Base-by-base conservation (phyloP, 805 yeast species). In the Yarrowia divulgata region DNA sequence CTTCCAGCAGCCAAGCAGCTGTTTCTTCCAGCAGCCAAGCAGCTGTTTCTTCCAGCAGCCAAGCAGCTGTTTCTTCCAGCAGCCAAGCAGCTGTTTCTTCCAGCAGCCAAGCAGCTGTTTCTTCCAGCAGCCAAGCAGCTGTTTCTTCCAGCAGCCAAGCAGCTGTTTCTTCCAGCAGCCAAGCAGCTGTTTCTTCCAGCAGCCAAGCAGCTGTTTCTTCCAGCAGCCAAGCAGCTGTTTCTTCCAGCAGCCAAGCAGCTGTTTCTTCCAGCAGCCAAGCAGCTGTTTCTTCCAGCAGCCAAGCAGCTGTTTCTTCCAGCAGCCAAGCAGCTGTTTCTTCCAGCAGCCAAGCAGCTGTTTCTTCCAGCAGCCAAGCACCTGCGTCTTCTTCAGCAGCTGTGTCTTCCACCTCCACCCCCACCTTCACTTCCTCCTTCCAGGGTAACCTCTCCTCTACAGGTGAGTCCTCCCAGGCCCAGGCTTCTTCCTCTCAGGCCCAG, bases 251-350 rank as follows among this genome's bases (percentile, higher is more conserved):
- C n/a, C n/a, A n/a, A n/a, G 39, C 48, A 4, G n/a, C 37, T 2
- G 16, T 49, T 6, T 40, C 63, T 40, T 42, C 63, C n/a, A n/a
- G n/a, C n/a, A n/a, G n/a, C n/a, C n/a, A n/a, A n/a, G 39, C 48
- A 4, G n/a, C 37, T 2, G 16, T 49, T 6, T 40, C 63, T 40
- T 42, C 63, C n/a, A n/a, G n/a, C n/a, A n/a, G n/a, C n/a, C n/a
- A n/a, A n/a, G 39, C 48, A 4, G n/a, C 37, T 2, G 16, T 49
- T 6, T 40, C 63, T 40, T 42, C 63, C n/a, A n/a, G n/a, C n/a
- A n/a, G n/a, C n/a, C n/a, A n/a, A 5, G 39, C 48, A 4, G n/a
- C 37, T 2, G 16, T 49, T 6, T 40, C 63, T 40, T 42, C 63
- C n/a, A n/a, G n/a, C n/a, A n/a, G n/a, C n/a, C n/a, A 43, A 29